Conservation (phyloP, 257 asterid genomes). For the Mentha longifolia region DNA sequence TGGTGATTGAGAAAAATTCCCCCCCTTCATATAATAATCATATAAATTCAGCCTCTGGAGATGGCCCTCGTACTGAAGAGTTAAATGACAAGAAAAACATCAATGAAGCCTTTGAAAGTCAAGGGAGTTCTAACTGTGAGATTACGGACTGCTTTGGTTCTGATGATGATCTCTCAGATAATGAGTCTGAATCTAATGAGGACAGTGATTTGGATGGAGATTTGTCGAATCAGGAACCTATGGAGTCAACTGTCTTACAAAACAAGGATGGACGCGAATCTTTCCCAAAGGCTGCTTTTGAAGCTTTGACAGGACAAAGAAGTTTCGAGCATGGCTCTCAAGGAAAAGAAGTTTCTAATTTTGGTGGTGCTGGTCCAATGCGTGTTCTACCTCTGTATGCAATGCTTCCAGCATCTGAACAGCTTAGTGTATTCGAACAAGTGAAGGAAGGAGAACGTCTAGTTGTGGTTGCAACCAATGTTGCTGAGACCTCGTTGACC, state of each 20-base stretch:
- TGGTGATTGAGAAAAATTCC: too few relatives aligned
- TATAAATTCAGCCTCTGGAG: too few relatives aligned
- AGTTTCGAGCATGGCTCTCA: too few relatives aligned
- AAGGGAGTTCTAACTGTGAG: slow-evolving; percentile 54
- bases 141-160: slow-evolving; percentile 59
- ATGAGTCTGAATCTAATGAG: slow-evolving; percentile 51
- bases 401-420: slow-evolving; percentile 90
- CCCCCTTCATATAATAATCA: too few relatives aligned
- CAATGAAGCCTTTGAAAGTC: slow-evolving; percentile 74
- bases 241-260: too few relatives aligned
- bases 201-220: slow-evolving; percentile 51
- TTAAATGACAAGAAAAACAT: slow-evolving; percentile 43
- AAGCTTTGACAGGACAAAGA: slow-evolving; percentile 59
- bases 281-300: slow-evolving; percentile 71
- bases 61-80: too few relatives aligned
- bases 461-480: slow-evolving; percentile 90
- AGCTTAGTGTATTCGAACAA: slow-evolving; percentile 84
- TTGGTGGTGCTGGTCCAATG: slow-evolving; percentile 48
- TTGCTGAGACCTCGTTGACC: slow-evolving; percentile 92
- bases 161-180: slow-evolving; percentile 11
- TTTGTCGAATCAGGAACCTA: slow-evolving; percentile 25
- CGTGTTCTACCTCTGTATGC: slow-evolving; percentile 84
- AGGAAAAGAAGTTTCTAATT: too few relatives aligned
- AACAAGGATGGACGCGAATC: too few relatives aligned
- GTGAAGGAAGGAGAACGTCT: slow-evolving; percentile 78